Percentiles rank a stretch among this genome's conserved stretches.
Evolutionary conservation across 2,329 filamentous ascomycete genomes (phyloP).

Genomic region (Gliomastix tumulicola): DNA sequence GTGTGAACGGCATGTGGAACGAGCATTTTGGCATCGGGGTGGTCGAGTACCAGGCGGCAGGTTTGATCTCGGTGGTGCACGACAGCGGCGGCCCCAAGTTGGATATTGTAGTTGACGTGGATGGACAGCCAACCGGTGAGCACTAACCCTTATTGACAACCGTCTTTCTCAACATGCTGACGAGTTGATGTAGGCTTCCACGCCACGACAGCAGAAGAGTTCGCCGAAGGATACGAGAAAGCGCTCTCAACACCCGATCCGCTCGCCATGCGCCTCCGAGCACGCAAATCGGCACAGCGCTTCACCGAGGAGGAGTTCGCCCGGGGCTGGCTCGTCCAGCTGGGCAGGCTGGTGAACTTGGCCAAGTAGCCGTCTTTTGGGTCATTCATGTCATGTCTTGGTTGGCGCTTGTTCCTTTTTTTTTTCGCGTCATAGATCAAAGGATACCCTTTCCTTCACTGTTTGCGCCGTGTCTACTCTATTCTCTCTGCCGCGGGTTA

Average conservation of each 20-base stretch:
- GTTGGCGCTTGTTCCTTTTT: too few relatives aligned
- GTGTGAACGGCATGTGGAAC: conserved; percentile 99
- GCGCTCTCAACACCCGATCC: conserved; percentile 69
- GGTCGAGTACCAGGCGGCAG: conserved; percentile 95
- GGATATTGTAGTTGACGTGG: conserved; percentile 81
- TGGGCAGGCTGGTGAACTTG: conserved; percentile 61
- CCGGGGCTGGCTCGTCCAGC: conserved; percentile 67
- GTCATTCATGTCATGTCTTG: too few relatives aligned
- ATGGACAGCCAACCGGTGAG: conserved; percentile 71
- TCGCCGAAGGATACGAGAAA: conserved; percentile 71
- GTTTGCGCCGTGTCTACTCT: too few relatives aligned
- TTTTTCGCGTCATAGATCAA: conserved; percentile 19
- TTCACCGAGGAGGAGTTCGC: conserved; percentile 88
- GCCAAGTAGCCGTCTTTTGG: too few relatives aligned
- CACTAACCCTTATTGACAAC: too few relatives aligned
- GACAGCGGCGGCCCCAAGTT: conserved; percentile 87
- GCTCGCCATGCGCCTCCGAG: conserved; percentile 66
- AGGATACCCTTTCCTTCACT: too few relatives aligned
- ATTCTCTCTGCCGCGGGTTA: too few relatives aligned
- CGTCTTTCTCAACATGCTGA: too few relatives aligned
- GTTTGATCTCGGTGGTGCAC: conserved; percentile 87
- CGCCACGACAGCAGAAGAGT: conserved; percentile 70
- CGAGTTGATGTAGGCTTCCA: conserved; percentile 84
- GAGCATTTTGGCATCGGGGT: conserved; percentile 99
- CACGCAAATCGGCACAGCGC: conserved; percentile 68